Evolutionary conservation across 306 rosid genomes (phyloP), one percentile per base, ranked within the genome.

Genomic region (Pyrus communis): DNA sequence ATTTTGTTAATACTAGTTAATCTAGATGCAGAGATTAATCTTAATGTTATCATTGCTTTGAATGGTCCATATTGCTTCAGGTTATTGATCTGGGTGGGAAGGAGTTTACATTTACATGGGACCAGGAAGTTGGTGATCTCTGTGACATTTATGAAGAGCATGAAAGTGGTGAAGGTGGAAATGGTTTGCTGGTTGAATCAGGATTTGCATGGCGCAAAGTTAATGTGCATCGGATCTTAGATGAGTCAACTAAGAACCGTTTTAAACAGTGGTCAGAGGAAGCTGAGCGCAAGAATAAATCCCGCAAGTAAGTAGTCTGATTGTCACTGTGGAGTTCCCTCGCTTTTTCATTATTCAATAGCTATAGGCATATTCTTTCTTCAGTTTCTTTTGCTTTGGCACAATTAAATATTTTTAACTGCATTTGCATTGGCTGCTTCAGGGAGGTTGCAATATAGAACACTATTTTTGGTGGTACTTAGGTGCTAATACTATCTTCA

Each of bases 181-280:
- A 85, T 61, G 93, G 97, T 77, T 85, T 88, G 79, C 96, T 95
- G 62, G 89, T 89, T 74, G 97, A 95, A 82, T 92, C 97, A 38
- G 99, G 99, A 69, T 79, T 83, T 83, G 97, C 97, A 58, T 92
- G 99, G 99, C 94, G 99, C 69, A 95, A 92, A 84, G 82, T 95
- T 78, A 95, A 90, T 68, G 96, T 95, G 75, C 97, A 89, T 60
- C 96, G 99, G 67, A 80, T 85, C 77, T 90, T 95, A 87, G 99
- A 95, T 28, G 99, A 95, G 78, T 90, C 96, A 40, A 85, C 90
- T 28, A 83, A 77, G 70, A 92, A 88, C 78, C 99, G 82, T 67
- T 91, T 92, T 78, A 95, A 95, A 85, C 88, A 67, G 92, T 86
- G 84, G 79, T 90, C 97, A 42, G 93, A 87, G 85, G 99, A 95